Base-by-base conservation (phyloP, 2,329 filamentous ascomycete genomes). In the Fusarium continuum region DNA sequence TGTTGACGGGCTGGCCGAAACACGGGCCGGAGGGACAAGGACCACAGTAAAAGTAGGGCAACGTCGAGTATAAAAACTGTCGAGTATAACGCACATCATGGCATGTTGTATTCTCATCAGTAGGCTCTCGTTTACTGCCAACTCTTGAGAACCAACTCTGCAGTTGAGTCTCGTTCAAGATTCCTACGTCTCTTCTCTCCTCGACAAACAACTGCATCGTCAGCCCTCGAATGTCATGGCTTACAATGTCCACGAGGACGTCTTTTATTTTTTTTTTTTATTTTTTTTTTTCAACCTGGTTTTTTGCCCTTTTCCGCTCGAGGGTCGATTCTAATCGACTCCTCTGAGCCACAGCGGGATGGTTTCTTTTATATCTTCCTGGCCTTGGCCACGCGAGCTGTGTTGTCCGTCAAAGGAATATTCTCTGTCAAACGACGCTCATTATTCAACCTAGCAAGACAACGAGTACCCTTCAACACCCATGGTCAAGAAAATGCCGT, bases 151-250 rank as follows among this genome's bases (percentile, higher is more conserved):
- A 46, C 49, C 50, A 54, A 26, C 49, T 54, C 45, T 46, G 52
- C 66, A 69, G 64, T 64, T 16, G 64, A 67, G 60, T 59, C 55
- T 44, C 35, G 31, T 22, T 46, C 51, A 16, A 52, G 65, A 66
- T 22, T 54, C 38, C 61, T 68, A 49, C 36, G 40, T 36, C 43
- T 29, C 25, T 56, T 50, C 25, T 39, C 29, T 53, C 40, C 43
- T 52, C 19, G 38, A 46, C 38, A 54, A 34, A 36, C 40, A 54
- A 36, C 36, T 11, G 38, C 51, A 54, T 65, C 39, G 50, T 53
- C 29, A 43, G 50, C 44, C 35, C 28, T 29, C 36, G 23, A 36
- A 44, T 20, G 43, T 8, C 34, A 22, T 41, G 55, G 32, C 32
- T 41, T 40, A 29, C 63, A 13, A 53, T 68, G 64, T 23, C 54